Evolutionary conservation across 805 yeast genomes (phyloP).

Genomic region (Starmerella tilneyi): DNA sequence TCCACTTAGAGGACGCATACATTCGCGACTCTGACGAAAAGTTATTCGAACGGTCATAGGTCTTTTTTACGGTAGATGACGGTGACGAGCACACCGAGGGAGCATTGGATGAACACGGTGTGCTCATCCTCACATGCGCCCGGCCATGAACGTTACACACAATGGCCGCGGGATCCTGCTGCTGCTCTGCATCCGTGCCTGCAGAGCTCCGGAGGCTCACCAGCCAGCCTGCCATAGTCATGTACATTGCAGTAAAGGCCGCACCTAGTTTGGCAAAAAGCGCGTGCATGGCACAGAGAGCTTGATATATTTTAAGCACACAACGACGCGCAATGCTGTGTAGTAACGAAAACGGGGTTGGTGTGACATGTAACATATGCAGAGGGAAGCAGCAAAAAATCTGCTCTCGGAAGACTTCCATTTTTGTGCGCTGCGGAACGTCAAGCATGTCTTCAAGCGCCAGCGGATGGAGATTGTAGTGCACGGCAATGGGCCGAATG

Average conservation of each 20-base stretch:
- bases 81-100: neutral
- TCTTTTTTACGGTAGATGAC: no score
- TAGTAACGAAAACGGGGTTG: conserved; percentile 15
- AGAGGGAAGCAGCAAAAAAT: conserved; percentile 48
- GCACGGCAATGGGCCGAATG: conserved; percentile 38
- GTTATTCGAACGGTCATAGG: no score
- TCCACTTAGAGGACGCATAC: neutral
- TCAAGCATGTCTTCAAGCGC: conserved; percentile 56
- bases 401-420: conserved; percentile 43
- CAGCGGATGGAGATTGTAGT: conserved; percentile 42
- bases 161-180: neutral
- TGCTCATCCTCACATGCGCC: neutral
- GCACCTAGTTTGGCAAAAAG: neutral
- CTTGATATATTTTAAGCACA: neutral
- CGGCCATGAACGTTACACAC: neutral
- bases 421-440: conserved; percentile 50
- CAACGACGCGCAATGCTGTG: neutral
- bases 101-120: neutral
- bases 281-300: neutral
- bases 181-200: conserved; percentile 1
- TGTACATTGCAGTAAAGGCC: neutral
- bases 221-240: neutral
- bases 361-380: conserved; percentile 36
- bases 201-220: neutral
- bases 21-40: neutral